Conservation (phyloP, 768 basidiomycete species). For the Trametes cubensis region DNA sequence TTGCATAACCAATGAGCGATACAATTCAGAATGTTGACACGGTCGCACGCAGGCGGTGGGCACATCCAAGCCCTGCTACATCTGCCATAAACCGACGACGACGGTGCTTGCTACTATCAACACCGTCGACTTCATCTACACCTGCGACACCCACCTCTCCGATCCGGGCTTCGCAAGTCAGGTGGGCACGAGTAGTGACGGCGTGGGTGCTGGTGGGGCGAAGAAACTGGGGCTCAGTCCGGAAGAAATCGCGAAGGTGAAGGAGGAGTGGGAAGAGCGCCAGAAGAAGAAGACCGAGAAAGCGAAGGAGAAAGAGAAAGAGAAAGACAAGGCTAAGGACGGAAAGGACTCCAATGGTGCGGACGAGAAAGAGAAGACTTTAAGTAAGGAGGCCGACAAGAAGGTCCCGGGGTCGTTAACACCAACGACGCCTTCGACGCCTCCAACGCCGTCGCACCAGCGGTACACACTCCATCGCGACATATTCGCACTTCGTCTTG, state of each 20-base stretch:
- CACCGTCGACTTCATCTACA: constrained; percentile 84
- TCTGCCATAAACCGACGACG: constrained; percentile 79
- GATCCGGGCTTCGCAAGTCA: constrained; percentile 76
- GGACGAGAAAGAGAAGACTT: constrained; percentile 28
- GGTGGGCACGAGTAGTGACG: constrained; percentile 43
- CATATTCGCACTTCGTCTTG: constrained; percentile 77
- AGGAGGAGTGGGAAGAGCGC: constrained; percentile 78
- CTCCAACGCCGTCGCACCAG: constrained; percentile 58
- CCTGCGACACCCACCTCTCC: constrained; percentile 77
- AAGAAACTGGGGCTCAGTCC: constrained; percentile 49
- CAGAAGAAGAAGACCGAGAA: constrained; percentile 63
- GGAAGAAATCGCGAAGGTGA: constrained; percentile 79
- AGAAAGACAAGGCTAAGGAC: constrained; percentile 44
- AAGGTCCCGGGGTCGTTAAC: constrained; percentile 36
- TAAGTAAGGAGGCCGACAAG: constrained; percentile 23
- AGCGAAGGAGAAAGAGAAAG: constrained; percentile 52
- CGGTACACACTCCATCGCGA: constrained; percentile 82
- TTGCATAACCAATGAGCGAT: background rate
- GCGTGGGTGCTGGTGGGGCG: constrained; percentile 33
- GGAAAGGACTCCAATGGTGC: constrained; percentile 29
- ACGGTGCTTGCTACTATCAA: constrained; percentile 85
- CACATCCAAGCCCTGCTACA: constrained; percentile 75
- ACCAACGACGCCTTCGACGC: constrained; percentile 32
- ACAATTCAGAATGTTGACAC: constrained; percentile 14
- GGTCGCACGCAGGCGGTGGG: constrained; percentile 60